phyloP scores from a whole-genome alignment of 1,139 yeast species.

The Pichia sp. region DNA sequence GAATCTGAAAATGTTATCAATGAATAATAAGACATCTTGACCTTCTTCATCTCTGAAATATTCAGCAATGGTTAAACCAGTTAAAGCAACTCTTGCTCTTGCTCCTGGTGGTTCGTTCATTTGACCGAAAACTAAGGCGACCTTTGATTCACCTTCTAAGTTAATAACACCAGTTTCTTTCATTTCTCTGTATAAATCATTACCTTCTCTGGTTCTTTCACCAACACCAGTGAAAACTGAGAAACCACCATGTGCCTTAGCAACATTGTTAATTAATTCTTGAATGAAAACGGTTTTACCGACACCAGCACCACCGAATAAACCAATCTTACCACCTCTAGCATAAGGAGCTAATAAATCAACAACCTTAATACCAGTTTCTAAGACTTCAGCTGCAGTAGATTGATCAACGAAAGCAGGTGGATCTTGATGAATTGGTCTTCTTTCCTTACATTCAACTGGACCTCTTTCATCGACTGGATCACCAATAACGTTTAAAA shows the following conservation, averaged over 20 bases:
- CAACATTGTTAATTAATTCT: slow-evolving; percentile 99
- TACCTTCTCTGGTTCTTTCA: slow-evolving; percentile 99
- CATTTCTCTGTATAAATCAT: slow-evolving; percentile 99
- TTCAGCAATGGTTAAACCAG: slow-evolving; percentile 99
- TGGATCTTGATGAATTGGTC: slow-evolving; percentile 98
- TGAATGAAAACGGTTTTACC: slow-evolving; percentile 99
- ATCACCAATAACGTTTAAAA: slow-evolving; percentile 97
- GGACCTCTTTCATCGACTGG: slow-evolving; percentile 99
- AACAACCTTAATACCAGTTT: slow-evolving; percentile 99
- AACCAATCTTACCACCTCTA: slow-evolving; percentile 99
- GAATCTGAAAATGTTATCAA: slow-evolving; percentile 99
- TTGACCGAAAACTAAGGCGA: slow-evolving; percentile 99
- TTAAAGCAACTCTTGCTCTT: slow-evolving; percentile 99
- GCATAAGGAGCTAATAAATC: slow-evolving; percentile 99
- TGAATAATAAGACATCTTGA: slow-evolving; percentile 98
- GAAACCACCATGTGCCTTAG: slow-evolving; percentile 99
- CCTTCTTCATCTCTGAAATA: slow-evolving; percentile 99
- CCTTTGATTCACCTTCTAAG: slow-evolving; percentile 99
- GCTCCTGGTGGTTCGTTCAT: slow-evolving; percentile 99
- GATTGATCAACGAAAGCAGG: slow-evolving; percentile 96
- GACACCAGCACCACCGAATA: slow-evolving; percentile 99
- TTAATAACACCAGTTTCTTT: slow-evolving; percentile 99
- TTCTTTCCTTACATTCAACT: slow-evolving; percentile 81
- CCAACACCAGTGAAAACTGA: slow-evolving; percentile 99
- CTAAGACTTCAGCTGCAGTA: slow-evolving; percentile 95